These are phyloP conservation scores for Mediolabrus comicus DNA, from an alignment of 108 stramenopile genomes.

Conservation along the genomic window DNA sequence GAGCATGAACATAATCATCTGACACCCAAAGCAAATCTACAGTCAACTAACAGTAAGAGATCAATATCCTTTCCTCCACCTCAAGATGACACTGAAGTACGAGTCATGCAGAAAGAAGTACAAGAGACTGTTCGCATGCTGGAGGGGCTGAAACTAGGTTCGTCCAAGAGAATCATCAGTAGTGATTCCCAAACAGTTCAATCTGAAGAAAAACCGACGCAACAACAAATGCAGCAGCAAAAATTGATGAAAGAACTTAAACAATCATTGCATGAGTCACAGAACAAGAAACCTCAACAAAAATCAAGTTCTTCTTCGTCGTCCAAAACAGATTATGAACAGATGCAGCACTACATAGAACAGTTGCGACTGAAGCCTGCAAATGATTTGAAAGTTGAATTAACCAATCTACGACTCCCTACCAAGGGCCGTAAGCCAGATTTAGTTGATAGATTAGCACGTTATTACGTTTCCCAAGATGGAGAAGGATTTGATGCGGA, in stretches of 20 bases:
- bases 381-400: conserved; percentile 67
- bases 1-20: background rate
- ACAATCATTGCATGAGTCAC: conserved; percentile 23
- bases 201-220: conserved; percentile 9
- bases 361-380: conserved; percentile 58
- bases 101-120: conserved; percentile 34
- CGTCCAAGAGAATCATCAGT: background rate
- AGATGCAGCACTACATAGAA: conserved; percentile 23
- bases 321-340: conserved; percentile 5
- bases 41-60: background rate
- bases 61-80: conserved; percentile 24
- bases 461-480: conserved; percentile 49
- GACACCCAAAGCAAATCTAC: background rate
- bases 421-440: conserved; percentile 80
- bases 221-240: conserved; percentile 23
- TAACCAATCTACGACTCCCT: conserved; percentile 50
- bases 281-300: background rate
- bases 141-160: conserved; percentile 37
- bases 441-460: conserved; percentile 68
- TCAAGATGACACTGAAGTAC: conserved; percentile 35
- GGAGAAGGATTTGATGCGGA: conserved; percentile 8
- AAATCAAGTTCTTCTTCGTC: conserved; percentile 7
- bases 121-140: conserved; percentile 41
- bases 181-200: background rate
- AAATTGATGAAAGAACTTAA: conserved; percentile 30